A percentile compares a stretch with the other conserved stretches of the same genome.
Evolutionary conservation across 2,329 filamentous ascomycete species (phyloP).

Genomic region (Hymenoscyphus albidus): DNA sequence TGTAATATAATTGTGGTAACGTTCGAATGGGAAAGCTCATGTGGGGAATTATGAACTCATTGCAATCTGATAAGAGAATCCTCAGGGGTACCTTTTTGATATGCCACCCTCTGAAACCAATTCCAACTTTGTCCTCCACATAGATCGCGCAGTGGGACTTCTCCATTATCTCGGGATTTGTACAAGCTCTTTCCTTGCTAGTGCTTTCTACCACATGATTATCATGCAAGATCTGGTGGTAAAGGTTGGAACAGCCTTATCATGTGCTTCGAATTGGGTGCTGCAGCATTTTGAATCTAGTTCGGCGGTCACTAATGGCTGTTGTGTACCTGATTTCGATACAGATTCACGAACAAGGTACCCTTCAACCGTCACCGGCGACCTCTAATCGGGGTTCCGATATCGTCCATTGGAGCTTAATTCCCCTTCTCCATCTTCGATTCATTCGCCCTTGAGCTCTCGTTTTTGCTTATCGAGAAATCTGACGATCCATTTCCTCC

Average conservation of each 20-base stretch:
- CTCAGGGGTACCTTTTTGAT: neutral
- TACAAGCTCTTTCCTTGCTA: neutral
- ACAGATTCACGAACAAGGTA: neutral
- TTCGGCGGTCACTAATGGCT: neutral
- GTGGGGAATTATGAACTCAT: constrained; percentile 1
- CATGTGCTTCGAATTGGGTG: neutral
- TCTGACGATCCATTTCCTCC: neutral
- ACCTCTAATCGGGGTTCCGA: neutral
- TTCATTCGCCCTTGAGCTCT: neutral
- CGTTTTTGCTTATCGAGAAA: neutral
- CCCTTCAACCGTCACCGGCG: neutral
- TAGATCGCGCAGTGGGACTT: neutral
- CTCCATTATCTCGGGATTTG: neutral
- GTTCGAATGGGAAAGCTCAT: neutral
- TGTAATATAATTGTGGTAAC: neutral
- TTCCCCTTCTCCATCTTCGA: neutral
- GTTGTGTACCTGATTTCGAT: neutral
- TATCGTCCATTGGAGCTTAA: neutral
- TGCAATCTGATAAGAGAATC: neutral
- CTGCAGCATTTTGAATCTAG: neutral
- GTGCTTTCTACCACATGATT: neutral
- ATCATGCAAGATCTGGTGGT: neutral
- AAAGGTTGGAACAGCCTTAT: neutral
- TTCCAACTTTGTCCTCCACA: neutral
- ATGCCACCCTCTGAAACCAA: neutral